These are phyloP conservation scores for Thielaviopsis cerberus DNA, from an alignment of 2,329 filamentous ascomycete genomes.

Conservation along the genomic window DNA sequence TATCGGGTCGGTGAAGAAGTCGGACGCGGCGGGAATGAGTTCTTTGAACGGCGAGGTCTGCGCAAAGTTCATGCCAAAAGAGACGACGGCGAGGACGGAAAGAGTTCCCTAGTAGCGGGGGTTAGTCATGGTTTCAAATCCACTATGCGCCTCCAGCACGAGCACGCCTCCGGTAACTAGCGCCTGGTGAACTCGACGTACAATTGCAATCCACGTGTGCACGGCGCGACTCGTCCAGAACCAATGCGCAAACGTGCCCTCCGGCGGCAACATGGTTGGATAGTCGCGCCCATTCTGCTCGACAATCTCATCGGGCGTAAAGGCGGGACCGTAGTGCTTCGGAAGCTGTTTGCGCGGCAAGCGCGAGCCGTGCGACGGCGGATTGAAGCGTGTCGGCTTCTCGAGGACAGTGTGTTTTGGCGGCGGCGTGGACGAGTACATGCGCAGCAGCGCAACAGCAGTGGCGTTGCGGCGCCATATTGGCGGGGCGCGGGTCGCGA, in stretches of 20 bases:
- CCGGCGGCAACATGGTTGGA: conserved; percentile 72
- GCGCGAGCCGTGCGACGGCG: conserved; percentile 69
- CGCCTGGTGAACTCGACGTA: conserved; percentile 23
- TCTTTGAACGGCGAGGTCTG: conserved; percentile 61
- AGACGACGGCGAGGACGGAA: conserved; percentile 47
- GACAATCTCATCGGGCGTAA: conserved; percentile 45
- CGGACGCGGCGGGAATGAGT: conserved; percentile 52
- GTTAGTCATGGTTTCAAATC: no score
- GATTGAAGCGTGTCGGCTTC: conserved; percentile 76
- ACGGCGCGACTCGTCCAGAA: conserved; percentile 61
- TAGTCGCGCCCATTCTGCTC: conserved; percentile 56
- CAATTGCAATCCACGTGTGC: conserved; percentile 70
- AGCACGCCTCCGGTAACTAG: no score
- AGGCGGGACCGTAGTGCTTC: conserved; percentile 54
- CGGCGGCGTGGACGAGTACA: conserved; percentile 1
- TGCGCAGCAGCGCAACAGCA: neutral
- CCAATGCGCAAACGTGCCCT: conserved; percentile 66
- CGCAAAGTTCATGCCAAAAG: conserved; percentile 63
- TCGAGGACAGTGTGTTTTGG: conserved; percentile 54
- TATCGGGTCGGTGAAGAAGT: conserved; percentile 52
- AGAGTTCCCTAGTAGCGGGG: conserved; percentile 59
- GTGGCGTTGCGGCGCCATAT: neutral
- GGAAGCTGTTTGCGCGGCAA: conserved; percentile 39
- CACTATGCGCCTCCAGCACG: no score
- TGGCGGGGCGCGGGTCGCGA: no score